Percentiles rank a stretch among this genome's conserved stretches.
phyloP scores from a whole-genome alignment of 2,329 filamentous ascomycete species.

The Clarireedia monteithiana region DNA sequence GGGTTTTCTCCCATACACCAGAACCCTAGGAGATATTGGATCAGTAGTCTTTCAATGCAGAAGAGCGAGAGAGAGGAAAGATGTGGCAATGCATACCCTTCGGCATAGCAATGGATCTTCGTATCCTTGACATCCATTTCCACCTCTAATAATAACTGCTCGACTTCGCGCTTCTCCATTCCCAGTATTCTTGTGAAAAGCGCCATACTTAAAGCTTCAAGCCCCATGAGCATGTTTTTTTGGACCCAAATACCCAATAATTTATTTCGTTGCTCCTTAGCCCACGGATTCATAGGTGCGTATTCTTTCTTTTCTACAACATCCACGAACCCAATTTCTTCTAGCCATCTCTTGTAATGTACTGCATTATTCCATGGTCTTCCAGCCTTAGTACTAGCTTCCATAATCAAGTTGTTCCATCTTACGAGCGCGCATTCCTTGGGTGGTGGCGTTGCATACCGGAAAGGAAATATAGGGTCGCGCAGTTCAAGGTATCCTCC shows the following conservation, averaged over 20 bases:
- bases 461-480: conserved; percentile 3
- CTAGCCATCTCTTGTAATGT: conserved; percentile 23
- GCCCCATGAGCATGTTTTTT: conserved; percentile 15
- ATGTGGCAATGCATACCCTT: not conserved
- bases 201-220: conserved; percentile 15
- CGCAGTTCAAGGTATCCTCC: conserved; percentile 6
- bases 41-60: not conserved
- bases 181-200: conserved; percentile 21
- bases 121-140: conserved; percentile 12
- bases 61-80: not conserved
- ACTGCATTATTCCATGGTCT: conserved; percentile 20
- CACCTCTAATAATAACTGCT: conserved; percentile 18
- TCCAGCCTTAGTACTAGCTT: conserved; percentile 13
- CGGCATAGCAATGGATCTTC: conserved; percentile 10
- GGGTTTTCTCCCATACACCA: conserved; percentile 2
- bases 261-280: conserved; percentile 23
- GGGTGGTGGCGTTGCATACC: not conserved
- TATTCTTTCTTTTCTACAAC: conserved; percentile 23
- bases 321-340: conserved; percentile 22
- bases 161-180: conserved; percentile 22
- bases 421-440: not conserved
- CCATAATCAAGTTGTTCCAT: conserved; percentile 7
- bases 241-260: conserved; percentile 18
- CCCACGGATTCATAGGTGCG: conserved; percentile 23
- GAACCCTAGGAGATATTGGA: not conserved